Evolutionary conservation across 768 basidiomycete species (phyloP).

Genomic region (Psilocybe tampanensis): DNA sequence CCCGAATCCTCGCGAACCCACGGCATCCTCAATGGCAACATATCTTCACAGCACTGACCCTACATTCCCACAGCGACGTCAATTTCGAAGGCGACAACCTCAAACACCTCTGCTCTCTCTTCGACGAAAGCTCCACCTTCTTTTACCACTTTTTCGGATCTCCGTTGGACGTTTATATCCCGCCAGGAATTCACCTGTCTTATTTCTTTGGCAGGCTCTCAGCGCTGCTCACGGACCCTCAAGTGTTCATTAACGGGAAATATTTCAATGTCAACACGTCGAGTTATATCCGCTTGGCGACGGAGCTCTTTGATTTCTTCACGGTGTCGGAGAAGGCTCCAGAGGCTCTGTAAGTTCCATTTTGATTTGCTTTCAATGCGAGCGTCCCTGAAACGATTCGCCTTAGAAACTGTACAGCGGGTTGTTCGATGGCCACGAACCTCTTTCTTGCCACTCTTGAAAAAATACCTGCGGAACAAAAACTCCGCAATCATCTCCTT

Average conservation of each 20-base stretch:
- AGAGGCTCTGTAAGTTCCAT: not conserved
- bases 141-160: too few species aligned
- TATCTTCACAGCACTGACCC: not conserved
- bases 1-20: not conserved
- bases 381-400: not conserved
- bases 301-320: not conserved
- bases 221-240: not conserved
- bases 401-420: not conserved
- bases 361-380: not conserved
- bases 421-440: not conserved
- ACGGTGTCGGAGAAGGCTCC: not conserved
- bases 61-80: not conserved
- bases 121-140: not conserved
- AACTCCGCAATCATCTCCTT: not conserved
- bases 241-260: not conserved
- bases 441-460: not conserved
- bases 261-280: not conserved
- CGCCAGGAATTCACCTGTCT: too few species aligned
- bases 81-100: not conserved
- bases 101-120: not conserved
- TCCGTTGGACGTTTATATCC: too few species aligned
- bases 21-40: not conserved
- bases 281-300: not conserved
- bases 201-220: too few species aligned
- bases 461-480: not conserved